phyloP scores from a whole-genome alignment of 1,284 basidiomycete species.

The Sanghuangporus sanghuang region DNA sequence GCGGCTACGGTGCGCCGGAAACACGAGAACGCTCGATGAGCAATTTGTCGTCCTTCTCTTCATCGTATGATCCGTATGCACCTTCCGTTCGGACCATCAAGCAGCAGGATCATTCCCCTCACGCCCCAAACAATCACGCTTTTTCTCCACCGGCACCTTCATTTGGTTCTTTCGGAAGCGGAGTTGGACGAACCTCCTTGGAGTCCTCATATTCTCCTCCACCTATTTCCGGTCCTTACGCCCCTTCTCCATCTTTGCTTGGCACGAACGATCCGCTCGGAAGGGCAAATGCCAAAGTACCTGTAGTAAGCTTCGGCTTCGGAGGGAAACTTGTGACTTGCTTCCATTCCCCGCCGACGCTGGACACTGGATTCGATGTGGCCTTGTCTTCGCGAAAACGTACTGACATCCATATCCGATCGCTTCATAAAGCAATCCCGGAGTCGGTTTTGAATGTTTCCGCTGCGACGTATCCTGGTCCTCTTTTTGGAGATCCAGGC shows the following conservation, averaged over 20 bases:
- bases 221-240: conserved; percentile 42
- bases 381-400: conserved; percentile 68
- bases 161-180: conserved; percentile 15
- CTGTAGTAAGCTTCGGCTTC: conserved; percentile 85
- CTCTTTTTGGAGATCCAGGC: conserved; percentile 75
- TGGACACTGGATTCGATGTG: conserved; percentile 73
- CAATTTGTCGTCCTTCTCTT: conserved; percentile 43
- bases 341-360: conserved; percentile 69
- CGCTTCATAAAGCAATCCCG: conserved; percentile 64
- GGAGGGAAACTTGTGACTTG: conserved; percentile 83
- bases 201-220: conserved; percentile 13
- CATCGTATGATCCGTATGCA: conserved; percentile 38
- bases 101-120: conserved; percentile 25
- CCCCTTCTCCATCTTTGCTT: conserved; percentile 70
- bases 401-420: conserved; percentile 65
- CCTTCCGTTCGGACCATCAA: conserved; percentile 29
- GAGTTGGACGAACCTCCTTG: conserved; percentile 5
- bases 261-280: conserved; percentile 82
- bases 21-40: conserved; percentile 41
- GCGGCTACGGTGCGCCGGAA: conserved; percentile 2
- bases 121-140: conserved; percentile 24
- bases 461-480: conserved; percentile 72
- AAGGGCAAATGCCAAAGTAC: conserved; percentile 67
- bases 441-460: conserved; percentile 57
- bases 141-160: conserved; percentile 22